A percentile compares a stretch with the other conserved stretches of the same genome.
These are phyloP conservation scores for Mimosa bimucronata DNA, from an alignment of 306 rosid genomes.

Conservation along the genomic window DNA sequence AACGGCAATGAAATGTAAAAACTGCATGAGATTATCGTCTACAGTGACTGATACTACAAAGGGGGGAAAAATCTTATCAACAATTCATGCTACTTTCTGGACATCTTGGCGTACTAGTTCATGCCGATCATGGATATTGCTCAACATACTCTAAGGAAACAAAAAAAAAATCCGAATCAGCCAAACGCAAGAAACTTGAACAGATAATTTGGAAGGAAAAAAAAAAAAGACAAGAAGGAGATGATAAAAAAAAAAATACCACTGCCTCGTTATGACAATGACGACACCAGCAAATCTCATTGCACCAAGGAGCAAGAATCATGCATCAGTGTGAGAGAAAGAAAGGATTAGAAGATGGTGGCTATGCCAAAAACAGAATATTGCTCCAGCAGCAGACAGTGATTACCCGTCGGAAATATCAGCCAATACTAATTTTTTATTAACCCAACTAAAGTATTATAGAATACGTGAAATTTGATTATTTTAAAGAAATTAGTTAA, in stretches of 20 bases:
- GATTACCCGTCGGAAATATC: too few relatives aligned
- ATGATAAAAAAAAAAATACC: conserved; percentile 50
- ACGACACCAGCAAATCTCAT: conserved; percentile 87
- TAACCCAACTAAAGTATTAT: too few relatives aligned
- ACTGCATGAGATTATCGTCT: conserved; percentile 1
- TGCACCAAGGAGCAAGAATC: conserved; percentile 97
- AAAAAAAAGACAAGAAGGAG: too few relatives aligned
- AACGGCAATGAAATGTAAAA: conserved; percentile 34
- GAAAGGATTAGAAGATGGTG: too few relatives aligned
- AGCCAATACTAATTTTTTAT: too few relatives aligned
- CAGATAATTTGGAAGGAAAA: not conserved
- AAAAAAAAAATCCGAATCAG: conserved; percentile 45
- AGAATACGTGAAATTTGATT: too few relatives aligned
- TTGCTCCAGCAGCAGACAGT: too few relatives aligned
- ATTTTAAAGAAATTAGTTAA: too few relatives aligned
- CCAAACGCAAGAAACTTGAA: conserved; percentile 24
- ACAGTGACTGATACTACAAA: not conserved
- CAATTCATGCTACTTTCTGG: conserved; percentile 56
- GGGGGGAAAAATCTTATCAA: not conserved
- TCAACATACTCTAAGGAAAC: conserved; percentile 63
- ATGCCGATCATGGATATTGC: conserved; percentile 69
- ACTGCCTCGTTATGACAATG: conserved; percentile 93
- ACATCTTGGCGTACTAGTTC: conserved; percentile 79
- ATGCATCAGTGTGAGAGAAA: conserved; percentile 46
- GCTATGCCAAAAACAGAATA: too few relatives aligned